Evolutionary conservation across 805 yeast species (phyloP).

Genomic region (Wickerhamiella domercqiae): DNA sequence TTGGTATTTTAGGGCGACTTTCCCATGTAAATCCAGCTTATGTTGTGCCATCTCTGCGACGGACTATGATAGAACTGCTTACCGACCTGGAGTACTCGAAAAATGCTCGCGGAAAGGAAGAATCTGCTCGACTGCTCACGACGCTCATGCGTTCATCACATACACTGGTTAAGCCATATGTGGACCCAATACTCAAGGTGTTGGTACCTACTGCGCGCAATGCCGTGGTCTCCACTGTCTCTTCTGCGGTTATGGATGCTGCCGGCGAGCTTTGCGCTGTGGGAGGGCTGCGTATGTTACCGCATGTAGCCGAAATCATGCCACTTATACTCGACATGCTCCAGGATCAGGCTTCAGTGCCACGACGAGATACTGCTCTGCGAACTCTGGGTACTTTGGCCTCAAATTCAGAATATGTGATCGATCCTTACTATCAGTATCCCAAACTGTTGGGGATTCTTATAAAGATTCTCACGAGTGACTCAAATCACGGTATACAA

Average conservation of each 20-base stretch:
- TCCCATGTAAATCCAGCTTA: constrained; percentile 86
- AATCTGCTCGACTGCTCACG: constrained; percentile 62
- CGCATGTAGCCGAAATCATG: constrained; percentile 63
- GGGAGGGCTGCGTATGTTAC: constrained; percentile 70
- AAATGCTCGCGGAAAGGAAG: constrained; percentile 65
- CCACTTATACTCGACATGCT: constrained; percentile 75
- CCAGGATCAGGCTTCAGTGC: constrained; percentile 81
- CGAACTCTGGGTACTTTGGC: constrained; percentile 79
- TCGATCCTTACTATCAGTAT: constrained; percentile 80
- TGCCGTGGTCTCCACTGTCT: constrained; percentile 53
- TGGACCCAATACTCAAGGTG: constrained; percentile 78
- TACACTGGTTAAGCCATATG: constrained; percentile 77
- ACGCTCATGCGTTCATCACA: constrained; percentile 62
- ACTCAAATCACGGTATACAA: constrained; percentile 49
- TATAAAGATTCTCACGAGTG: constrained; percentile 68
- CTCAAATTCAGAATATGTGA: constrained; percentile 85
- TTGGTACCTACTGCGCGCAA: constrained; percentile 63
- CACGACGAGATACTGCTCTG: constrained; percentile 79
- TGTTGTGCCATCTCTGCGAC: constrained; percentile 82
- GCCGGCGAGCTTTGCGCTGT: constrained; percentile 80
- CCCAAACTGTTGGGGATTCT: constrained; percentile 77
- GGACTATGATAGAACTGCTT: constrained; percentile 66
- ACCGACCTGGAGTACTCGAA: constrained; percentile 77
- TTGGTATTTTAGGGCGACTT: constrained; percentile 67
- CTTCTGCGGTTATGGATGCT: constrained; percentile 71